A percentile compares a stretch with the other conserved stretches of the same genome.
These are phyloP conservation scores for Sugiyamaella novakii DNA, from an alignment of 1,139 yeast species.

Conservation along the genomic window DNA sequence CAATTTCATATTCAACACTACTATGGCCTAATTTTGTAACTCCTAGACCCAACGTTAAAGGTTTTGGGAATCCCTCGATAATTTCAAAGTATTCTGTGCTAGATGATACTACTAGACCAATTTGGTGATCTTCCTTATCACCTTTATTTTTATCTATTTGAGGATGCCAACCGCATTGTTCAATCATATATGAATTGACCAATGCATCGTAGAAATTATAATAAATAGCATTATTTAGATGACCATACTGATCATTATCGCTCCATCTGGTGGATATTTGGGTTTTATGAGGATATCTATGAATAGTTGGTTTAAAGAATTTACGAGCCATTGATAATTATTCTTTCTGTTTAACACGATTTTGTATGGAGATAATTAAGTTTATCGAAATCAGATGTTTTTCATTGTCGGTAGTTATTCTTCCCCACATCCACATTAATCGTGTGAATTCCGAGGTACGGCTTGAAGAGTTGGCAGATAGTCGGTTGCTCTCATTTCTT, in stretches of 20 bases:
- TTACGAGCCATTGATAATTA: slow-evolving; percentile 11
- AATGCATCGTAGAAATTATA: slow-evolving; percentile 38
- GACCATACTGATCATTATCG: slow-evolving; percentile 41
- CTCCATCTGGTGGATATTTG: slow-evolving; percentile 36
- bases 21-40: slow-evolving; percentile 36
- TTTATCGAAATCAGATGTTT: not conserved
- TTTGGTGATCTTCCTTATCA: slow-evolving; percentile 23
- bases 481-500: too few relatives aligned
- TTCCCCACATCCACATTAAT: too few relatives aligned
- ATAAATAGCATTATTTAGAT: slow-evolving; percentile 40
- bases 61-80: slow-evolving; percentile 38
- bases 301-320: slow-evolving; percentile 25
- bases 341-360: not conserved
- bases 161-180: slow-evolving; percentile 35
- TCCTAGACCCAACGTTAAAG: slow-evolving; percentile 36
- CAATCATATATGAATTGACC: slow-evolving; percentile 36
- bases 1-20: slow-evolving; percentile 40
- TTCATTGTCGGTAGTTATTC: too few relatives aligned
- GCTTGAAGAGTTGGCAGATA: too few relatives aligned
- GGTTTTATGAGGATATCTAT: slow-evolving; percentile 32
- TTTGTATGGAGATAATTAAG: not conserved
- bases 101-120: slow-evolving; percentile 39
- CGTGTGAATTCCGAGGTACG: too few relatives aligned
- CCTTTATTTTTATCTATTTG: slow-evolving; percentile 15
- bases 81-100: slow-evolving; percentile 36